Conservation (phyloP, 2,329 filamentous ascomycete genomes). For the Pochonia chlamydosporia region DNA sequence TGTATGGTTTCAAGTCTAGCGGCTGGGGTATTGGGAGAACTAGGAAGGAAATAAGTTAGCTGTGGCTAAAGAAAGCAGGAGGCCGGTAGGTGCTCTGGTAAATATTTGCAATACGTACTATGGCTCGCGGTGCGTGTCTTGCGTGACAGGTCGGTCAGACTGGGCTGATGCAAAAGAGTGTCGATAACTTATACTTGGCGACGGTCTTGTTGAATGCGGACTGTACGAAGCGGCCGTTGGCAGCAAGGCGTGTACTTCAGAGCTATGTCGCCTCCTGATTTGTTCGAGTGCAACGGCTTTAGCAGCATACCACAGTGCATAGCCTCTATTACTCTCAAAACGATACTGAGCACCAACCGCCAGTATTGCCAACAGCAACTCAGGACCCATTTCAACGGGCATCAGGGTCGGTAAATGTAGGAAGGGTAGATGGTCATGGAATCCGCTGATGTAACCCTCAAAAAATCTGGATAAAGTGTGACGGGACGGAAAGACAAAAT, state of each 20-base stretch:
- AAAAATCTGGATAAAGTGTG: slow-evolving; percentile 64
- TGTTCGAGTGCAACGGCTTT: slow-evolving; percentile 54
- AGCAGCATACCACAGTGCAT: slow-evolving; percentile 56
- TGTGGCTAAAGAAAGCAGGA: background rate
- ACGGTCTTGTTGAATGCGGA: slow-evolving; percentile 53
- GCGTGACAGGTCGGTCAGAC: slow-evolving; percentile 49
- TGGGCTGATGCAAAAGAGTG: slow-evolving; percentile 55
- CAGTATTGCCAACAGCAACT: slow-evolving; percentile 61
- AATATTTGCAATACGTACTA: slow-evolving; percentile 41
- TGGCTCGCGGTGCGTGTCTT: slow-evolving; percentile 53
- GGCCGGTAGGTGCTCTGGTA: background rate
- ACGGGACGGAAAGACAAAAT: slow-evolving; percentile 64
- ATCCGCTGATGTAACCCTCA: slow-evolving; percentile 64
- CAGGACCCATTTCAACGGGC: slow-evolving; percentile 58
- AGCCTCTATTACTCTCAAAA: slow-evolving; percentile 53
- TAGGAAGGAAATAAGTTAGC: slow-evolving; percentile 16
- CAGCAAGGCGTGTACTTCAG: slow-evolving; percentile 50
- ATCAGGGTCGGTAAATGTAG: slow-evolving; percentile 63
- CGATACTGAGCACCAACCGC: slow-evolving; percentile 64
- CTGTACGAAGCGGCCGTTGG: slow-evolving; percentile 54
- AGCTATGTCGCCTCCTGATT: slow-evolving; percentile 50
- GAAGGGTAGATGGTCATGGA: slow-evolving; percentile 53
- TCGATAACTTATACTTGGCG: slow-evolving; percentile 50
- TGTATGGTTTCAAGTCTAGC: slow-evolving; percentile 60
- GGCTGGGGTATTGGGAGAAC: slow-evolving; percentile 53